A percentile compares a stretch with the other conserved stretches of the same genome.
Conservation (phyloP, 179 eudicot species). For the Drosera spatulata region DNA sequence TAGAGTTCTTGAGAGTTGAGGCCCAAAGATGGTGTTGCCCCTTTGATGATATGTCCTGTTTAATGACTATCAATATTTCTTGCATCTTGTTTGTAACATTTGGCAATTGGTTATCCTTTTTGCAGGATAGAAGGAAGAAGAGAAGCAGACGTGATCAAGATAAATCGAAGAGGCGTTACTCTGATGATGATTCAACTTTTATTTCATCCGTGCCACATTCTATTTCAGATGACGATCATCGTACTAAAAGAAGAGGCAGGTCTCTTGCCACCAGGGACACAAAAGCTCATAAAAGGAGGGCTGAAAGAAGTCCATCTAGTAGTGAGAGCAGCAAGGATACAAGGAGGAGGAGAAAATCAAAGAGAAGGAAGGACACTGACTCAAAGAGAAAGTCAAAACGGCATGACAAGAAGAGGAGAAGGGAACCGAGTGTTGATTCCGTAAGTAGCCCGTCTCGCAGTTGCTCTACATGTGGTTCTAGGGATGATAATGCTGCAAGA, state of each 20-base stretch:
- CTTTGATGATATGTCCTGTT: too few species aligned
- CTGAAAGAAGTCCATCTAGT: conserved; percentile 22
- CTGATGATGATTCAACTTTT: conserved; percentile 31
- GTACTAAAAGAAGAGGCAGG: conserved; percentile 31
- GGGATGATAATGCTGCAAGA: conserved; percentile 22
- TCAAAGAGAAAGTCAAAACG: conserved; percentile 26
- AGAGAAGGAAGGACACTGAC: conserved; percentile 21
- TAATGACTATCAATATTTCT: too few species aligned
- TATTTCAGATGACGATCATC: conserved; percentile 24
- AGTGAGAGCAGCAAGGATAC: conserved; percentile 23
- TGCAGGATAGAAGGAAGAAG: conserved; percentile 51
- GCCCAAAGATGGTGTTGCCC: too few species aligned
- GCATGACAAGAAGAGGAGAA: conserved; percentile 34
- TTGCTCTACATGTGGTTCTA: conserved; percentile 20
- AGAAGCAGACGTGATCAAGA: conserved; percentile 30
- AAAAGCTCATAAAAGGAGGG: conserved; percentile 40
- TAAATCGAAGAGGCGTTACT: conserved; percentile 48
- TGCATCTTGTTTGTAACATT: too few species aligned
- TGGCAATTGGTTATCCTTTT: background rate
- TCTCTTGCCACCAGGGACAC: conserved; percentile 30
- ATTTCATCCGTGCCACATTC: conserved; percentile 22
- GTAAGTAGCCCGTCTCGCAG: conserved; percentile 36
- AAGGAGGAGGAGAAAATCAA: conserved; percentile 41
- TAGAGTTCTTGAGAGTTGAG: too few species aligned
- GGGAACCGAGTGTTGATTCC: conserved; percentile 43